phyloP scores from a whole-genome alignment of 805 yeast genomes.

The Lachancea fermentati region DNA sequence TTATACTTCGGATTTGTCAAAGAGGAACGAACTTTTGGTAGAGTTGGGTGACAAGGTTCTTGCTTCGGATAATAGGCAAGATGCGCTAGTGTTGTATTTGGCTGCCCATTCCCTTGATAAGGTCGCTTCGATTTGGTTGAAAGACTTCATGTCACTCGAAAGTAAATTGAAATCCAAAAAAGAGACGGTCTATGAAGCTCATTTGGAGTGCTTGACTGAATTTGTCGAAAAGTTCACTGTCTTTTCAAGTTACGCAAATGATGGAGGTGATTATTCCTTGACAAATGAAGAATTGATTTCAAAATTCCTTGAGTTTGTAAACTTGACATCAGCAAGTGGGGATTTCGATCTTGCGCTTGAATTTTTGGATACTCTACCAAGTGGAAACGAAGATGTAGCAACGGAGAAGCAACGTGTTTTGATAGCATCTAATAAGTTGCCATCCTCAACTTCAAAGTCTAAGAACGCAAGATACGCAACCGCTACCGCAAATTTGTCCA shows the following conservation, averaged over 20 bases:
- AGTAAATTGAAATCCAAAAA: conserved; percentile 34
- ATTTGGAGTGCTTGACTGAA: conserved; percentile 71
- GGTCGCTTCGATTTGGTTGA: conserved; percentile 76
- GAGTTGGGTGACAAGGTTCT: conserved; percentile 75
- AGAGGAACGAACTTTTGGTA: conserved; percentile 50
- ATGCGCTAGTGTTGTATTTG: conserved; percentile 72
- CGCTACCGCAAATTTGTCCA: conserved; percentile 2
- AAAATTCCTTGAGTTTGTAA: conserved; percentile 76
- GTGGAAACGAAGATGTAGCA: conserved; percentile 61
- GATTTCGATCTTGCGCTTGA: conserved; percentile 74
- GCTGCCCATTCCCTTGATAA: conserved; percentile 79
- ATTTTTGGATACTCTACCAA: conserved; percentile 67
- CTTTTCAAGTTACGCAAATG: conserved; percentile 32
- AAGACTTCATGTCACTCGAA: conserved; percentile 55
- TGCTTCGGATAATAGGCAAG: conserved; percentile 50
- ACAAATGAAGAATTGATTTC: conserved; percentile 33
- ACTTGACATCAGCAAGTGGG: conserved; percentile 74
- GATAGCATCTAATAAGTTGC: conserved; percentile 48
- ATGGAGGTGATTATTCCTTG: conserved; percentile 18
- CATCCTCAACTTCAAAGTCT: conserved; percentile 1
- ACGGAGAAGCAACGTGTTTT: conserved; percentile 74
- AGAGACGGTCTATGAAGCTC: conserved; percentile 72
- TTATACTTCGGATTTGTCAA: conserved; percentile 39
- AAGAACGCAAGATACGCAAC: conserved; percentile 4
- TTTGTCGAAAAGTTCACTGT: conserved; percentile 81